Evolutionary conservation across 2,329 filamentous ascomycete species (phyloP).

Genomic region (Xylariaceae sp.): DNA sequence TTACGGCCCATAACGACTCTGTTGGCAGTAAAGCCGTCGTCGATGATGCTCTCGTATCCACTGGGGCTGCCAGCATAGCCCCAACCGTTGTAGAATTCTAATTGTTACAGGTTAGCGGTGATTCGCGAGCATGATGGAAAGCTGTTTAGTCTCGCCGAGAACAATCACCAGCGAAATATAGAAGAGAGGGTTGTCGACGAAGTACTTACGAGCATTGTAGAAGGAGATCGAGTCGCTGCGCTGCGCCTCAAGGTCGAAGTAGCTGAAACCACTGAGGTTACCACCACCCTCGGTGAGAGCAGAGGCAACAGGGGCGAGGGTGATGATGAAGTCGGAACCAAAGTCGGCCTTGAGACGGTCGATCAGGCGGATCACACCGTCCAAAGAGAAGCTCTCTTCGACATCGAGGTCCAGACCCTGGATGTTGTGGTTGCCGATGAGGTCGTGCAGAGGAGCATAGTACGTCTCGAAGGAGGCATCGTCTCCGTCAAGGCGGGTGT

Average conservation of each 20-base stretch:
- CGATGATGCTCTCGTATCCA: conserved; percentile 48
- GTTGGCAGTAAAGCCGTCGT: conserved; percentile 63
- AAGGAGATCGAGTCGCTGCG: conserved; percentile 65
- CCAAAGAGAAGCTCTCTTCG: conserved; percentile 68
- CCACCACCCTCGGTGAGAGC: conserved; percentile 51
- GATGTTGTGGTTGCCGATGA: conserved; percentile 56
- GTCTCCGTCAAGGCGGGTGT: conserved; percentile 50
- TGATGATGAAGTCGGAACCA: conserved; percentile 66
- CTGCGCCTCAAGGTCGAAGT: conserved; percentile 65
- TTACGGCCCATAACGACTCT: conserved; percentile 67
- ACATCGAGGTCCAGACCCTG: conserved; percentile 75
- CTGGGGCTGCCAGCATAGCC: conserved; percentile 48
- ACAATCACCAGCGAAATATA: not conserved
- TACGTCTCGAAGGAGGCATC: conserved; percentile 63
- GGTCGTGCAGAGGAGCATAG: conserved; percentile 57
- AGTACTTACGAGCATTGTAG: conserved; percentile 64
- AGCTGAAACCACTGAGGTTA: conserved; percentile 78
- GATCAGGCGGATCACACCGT: conserved; percentile 61
- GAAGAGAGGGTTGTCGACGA: not conserved
- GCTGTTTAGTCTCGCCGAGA: not conserved
- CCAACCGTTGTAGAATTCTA: conserved; percentile 86
- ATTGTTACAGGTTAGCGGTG: not conserved
- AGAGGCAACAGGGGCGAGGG: conserved; percentile 74
- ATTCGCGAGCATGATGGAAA: not conserved
- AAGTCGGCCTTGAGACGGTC: conserved; percentile 65